Base-by-base conservation (phyloP, 495 filamentous ascomycete species). In the Hypoxylon lienhwacheense region DNA sequence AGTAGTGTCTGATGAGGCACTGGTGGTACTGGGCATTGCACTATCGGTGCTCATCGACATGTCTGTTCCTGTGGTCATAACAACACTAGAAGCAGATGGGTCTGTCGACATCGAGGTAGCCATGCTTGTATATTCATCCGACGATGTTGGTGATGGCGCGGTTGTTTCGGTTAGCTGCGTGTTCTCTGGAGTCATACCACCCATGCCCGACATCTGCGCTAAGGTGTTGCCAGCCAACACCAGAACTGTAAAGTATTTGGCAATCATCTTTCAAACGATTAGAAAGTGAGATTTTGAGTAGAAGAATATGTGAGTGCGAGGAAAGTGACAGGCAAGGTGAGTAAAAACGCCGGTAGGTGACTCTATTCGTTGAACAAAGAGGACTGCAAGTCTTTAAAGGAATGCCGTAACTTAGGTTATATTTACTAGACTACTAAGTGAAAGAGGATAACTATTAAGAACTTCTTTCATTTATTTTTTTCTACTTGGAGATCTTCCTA, bases 141-240 rank as follows among this genome's bases (percentile, higher is more conserved):
- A 42, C 8, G 41, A 35, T 16, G 20, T 12, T 11, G 33, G 14
- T 11, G 46, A 20, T n/a, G n/a, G n/a, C n/a, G n/a, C n/a, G n/a
- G n/a, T n/a, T n/a, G n/a, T n/a, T n/a, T n/a, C n/a, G n/a, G n/a
- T n/a, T n/a, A n/a, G n/a, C n/a, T n/a, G n/a, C n/a, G n/a, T n/a
- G n/a, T n/a, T n/a, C n/a, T n/a, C n/a, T n/a, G 51, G 25, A 26
- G 19, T 51, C 5, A 15, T 20, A 15, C 42, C 51, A 25, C 45
- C 51, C 34, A 56, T 45, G 10, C 19, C 21, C n/a, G 53, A 46
- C 29, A 46, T 63, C 25, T 55, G 54, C 15, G 63, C 63, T 19
- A 63, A 37, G 16, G 52, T 52, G 32, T 31, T 41, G 12, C 43
- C 47, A n/a, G 52, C 55, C 10, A 63, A 20, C 20, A 47, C 53